Evolutionary conservation across 1,284 basidiomycete species (phyloP).

Genomic region (Boletellus deceptivus): DNA sequence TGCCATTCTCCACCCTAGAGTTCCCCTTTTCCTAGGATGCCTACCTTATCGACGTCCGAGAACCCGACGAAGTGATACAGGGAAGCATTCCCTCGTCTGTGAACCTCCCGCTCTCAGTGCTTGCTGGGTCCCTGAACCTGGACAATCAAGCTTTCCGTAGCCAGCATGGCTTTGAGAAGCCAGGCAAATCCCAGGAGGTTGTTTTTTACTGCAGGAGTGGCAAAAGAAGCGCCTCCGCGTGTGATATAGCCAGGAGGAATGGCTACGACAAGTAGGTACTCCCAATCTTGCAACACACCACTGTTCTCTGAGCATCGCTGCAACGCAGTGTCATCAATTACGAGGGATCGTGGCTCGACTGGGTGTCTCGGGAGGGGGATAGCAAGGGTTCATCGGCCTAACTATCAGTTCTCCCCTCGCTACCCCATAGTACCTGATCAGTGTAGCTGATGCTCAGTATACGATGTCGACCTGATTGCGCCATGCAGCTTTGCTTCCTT

Average conservation of each 20-base stretch:
- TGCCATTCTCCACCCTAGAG: constrained; percentile 1
- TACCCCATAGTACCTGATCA: constrained; percentile 3
- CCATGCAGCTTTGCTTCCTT: no score
- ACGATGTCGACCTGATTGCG: no score
- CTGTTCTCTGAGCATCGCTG: neutral
- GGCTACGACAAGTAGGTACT: constrained; percentile 78
- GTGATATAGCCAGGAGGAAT: constrained; percentile 80
- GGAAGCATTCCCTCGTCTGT: constrained; percentile 96
- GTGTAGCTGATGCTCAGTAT: constrained; percentile 1
- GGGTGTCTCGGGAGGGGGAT: constrained; percentile 66
- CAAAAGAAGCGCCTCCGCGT: constrained; percentile 78
- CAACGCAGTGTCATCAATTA: constrained; percentile 75
- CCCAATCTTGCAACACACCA: neutral
- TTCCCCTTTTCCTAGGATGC: constrained; percentile 51
- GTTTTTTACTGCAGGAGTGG: constrained; percentile 96
- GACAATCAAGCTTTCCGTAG: constrained; percentile 59
- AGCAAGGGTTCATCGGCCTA: constrained; percentile 11
- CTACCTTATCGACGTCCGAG: constrained; percentile 91
- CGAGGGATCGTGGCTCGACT: constrained; percentile 91
- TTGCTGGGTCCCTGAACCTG: constrained; percentile 71
- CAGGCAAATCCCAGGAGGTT: constrained; percentile 72
- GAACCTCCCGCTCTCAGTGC: constrained; percentile 84
- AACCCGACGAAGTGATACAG: constrained; percentile 89
- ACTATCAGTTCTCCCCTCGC: neutral
- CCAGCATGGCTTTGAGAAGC: constrained; percentile 86